Evolutionary conservation across 306 rosid genomes (phyloP).

Genomic region (Argentina anserina): DNA sequence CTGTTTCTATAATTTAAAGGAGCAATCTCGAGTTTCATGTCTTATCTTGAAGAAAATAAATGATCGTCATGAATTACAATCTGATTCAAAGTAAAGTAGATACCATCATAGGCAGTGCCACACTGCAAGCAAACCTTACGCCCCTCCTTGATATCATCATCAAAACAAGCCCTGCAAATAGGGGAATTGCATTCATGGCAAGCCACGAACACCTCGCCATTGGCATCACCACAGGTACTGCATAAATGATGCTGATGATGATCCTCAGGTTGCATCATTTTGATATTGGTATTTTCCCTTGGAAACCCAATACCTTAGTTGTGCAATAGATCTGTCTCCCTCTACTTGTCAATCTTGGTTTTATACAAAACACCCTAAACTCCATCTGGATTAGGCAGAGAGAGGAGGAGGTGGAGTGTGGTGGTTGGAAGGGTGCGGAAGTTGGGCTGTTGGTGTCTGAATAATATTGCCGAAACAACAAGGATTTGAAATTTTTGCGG

Average conservation of each 20-base stretch:
- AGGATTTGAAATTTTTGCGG: conserved; percentile 59
- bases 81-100: conserved; percentile 2
- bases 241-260: conserved; percentile 50
- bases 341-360: conserved; percentile 32
- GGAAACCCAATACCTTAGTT: conserved; percentile 13
- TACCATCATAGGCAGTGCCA: conserved; percentile 66
- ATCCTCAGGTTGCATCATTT: conserved; percentile 81
- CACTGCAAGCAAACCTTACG: conserved; percentile 76
- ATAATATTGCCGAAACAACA: conserved; percentile 7
- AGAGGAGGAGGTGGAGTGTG: conserved; percentile 27
- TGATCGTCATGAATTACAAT: neutral
- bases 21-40: neutral
- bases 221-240: conserved; percentile 82
- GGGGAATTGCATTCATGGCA: conserved; percentile 82
- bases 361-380: conserved; percentile 43
- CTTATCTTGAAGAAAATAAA: neutral
- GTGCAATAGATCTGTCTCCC: conserved; percentile 10
- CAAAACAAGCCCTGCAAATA: conserved; percentile 75
- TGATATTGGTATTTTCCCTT: conserved; percentile 15
- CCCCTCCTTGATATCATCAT: conserved; percentile 69
- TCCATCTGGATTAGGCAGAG: conserved; percentile 23
- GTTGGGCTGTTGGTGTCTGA: conserved; percentile 72
- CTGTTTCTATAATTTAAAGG: neutral
- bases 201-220: conserved; percentile 75
- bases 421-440: conserved; percentile 53